Evolutionary conservation across 1,284 basidiomycete genomes (phyloP).

Genomic region (Meripilus lineatus): DNA sequence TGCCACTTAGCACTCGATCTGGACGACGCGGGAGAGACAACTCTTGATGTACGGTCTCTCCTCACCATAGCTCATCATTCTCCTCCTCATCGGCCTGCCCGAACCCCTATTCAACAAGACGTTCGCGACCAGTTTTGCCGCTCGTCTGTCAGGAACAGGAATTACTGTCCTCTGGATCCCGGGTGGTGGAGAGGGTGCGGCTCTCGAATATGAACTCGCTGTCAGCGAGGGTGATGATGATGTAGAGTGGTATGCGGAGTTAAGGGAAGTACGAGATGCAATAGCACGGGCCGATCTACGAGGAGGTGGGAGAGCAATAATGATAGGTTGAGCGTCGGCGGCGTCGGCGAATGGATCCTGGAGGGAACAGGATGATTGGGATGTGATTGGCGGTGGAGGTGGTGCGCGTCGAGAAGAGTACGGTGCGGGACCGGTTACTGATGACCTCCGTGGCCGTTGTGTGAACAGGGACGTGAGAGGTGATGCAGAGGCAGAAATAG

Average conservation of each 20-base stretch:
- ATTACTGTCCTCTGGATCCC: slow-evolving; percentile 10
- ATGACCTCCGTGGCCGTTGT: neutral
- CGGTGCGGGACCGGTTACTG: neutral
- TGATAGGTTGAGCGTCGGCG: slow-evolving; percentile 8
- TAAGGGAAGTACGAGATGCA: slow-evolving; percentile 14
- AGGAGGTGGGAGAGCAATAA: slow-evolving; percentile 13
- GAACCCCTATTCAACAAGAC: slow-evolving; percentile 21
- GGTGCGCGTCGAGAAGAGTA: slow-evolving; percentile 15
- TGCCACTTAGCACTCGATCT: slow-evolving; percentile 12
- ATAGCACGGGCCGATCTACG: slow-evolving; percentile 5
- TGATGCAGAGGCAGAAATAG: slow-evolving; percentile 8
- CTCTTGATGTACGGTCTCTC: slow-evolving; percentile 22
- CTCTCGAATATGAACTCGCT: neutral
- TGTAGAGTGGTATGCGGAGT: slow-evolving; percentile 9
- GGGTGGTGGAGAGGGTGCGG: neutral
- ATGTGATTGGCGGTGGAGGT: slow-evolving; percentile 16
- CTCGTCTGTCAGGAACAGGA: slow-evolving; percentile 13
- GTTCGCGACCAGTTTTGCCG: slow-evolving; percentile 23
- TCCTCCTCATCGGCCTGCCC: slow-evolving; percentile 21
- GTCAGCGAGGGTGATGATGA: slow-evolving; percentile 6
- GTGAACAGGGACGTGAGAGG: slow-evolving; percentile 3
- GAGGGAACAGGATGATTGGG: neutral
- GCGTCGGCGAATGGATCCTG: slow-evolving; percentile 15
- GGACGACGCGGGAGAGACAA: slow-evolving; percentile 23
- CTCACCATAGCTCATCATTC: slow-evolving; percentile 15